Percentiles rank a stretch among this genome's conserved stretches.
Conservation (phyloP, 257 asterid genomes). For the Jacaranda mimosifolia region DNA sequence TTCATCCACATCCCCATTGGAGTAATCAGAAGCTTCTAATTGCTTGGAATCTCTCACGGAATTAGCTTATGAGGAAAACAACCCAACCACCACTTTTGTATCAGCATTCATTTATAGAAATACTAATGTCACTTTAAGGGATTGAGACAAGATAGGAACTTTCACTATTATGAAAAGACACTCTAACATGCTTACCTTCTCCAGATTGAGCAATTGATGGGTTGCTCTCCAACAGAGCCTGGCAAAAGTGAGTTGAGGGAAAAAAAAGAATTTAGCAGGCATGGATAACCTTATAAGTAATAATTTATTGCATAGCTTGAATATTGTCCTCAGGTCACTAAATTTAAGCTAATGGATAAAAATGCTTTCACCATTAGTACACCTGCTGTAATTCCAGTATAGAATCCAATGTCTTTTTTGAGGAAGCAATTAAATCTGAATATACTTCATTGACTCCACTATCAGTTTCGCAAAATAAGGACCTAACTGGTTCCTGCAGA, state of each 20-base stretch:
- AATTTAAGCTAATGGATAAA: slow-evolving; percentile 29
- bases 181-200: slow-evolving; percentile 57
- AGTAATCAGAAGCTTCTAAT: slow-evolving; percentile 51
- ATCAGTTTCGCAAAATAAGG: slow-evolving; percentile 63
- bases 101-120: slow-evolving; percentile 22
- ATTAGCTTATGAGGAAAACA: slow-evolving; percentile 46
- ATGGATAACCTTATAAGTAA: slow-evolving; percentile 8
- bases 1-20: slow-evolving; percentile 64
- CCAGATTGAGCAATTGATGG: slow-evolving; percentile 64
- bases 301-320: slow-evolving; percentile 7
- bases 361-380: slow-evolving; percentile 23
- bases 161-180: slow-evolving; percentile 12
- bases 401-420: slow-evolving; percentile 79
- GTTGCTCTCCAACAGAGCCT: slow-evolving; percentile 84
- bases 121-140: background rate
- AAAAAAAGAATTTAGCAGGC: slow-evolving; percentile 8
- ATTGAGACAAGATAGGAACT: slow-evolving; percentile 12
- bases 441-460: slow-evolving; percentile 71
- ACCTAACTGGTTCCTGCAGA: slow-evolving; percentile 79
- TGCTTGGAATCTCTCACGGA: slow-evolving; percentile 41
- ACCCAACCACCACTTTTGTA: slow-evolving; percentile 25
- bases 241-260: slow-evolving; percentile 37
- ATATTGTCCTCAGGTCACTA: slow-evolving; percentile 18
- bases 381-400: slow-evolving; percentile 89
- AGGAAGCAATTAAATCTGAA: slow-evolving; percentile 72